These are phyloP conservation scores for Penicillium crystallinum DNA, from an alignment of 495 filamentous ascomycete species.

Conservation along the genomic window DNA sequence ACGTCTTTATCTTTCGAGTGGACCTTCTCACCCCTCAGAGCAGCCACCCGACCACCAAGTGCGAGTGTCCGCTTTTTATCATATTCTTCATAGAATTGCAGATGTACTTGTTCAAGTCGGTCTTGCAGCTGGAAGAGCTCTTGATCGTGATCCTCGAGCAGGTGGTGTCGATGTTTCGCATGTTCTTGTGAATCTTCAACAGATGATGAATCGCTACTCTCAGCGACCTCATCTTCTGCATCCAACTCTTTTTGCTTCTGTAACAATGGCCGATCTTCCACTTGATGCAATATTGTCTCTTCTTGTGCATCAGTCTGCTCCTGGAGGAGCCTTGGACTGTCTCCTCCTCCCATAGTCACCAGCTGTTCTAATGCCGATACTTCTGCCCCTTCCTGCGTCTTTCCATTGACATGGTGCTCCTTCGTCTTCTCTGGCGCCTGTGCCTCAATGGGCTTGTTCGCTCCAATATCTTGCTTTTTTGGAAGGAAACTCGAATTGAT, in stretches of 20 bases:
- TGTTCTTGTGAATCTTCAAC: conserved; percentile 41
- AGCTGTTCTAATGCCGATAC: conserved; percentile 67
- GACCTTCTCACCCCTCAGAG: conserved; percentile 51
- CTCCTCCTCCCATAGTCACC: conserved; percentile 68
- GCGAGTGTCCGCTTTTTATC: conserved; percentile 46
- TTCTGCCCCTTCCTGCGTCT: conserved; percentile 23
- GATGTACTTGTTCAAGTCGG: conserved; percentile 70
- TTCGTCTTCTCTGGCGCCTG: conserved; percentile 15
- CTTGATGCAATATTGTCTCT: conserved; percentile 79
- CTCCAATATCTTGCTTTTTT: conserved; percentile 69
- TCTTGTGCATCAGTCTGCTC: conserved; percentile 77
- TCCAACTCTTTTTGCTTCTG: conserved; percentile 86
- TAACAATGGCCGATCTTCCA: conserved; percentile 79
- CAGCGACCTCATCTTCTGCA: conserved; percentile 65
- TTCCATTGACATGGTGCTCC: conserved; percentile 37
- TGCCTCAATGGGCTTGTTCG: conserved; percentile 19
- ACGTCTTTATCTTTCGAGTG: conserved; percentile 47
- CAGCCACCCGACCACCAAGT: conserved; percentile 54
- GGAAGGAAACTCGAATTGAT: conserved; percentile 98
- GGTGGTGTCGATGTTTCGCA: conserved; percentile 60
- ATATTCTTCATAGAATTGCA: conserved; percentile 77
- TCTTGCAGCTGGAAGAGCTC: conserved; percentile 71
- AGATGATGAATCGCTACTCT: conserved; percentile 36
- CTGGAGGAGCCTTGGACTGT: conserved; percentile 64
- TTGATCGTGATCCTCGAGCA: conserved; percentile 77